These are phyloP conservation scores for Xylariaceae sp. DNA, from an alignment of 2,329 filamentous ascomycete genomes.

Conservation along the genomic window DNA sequence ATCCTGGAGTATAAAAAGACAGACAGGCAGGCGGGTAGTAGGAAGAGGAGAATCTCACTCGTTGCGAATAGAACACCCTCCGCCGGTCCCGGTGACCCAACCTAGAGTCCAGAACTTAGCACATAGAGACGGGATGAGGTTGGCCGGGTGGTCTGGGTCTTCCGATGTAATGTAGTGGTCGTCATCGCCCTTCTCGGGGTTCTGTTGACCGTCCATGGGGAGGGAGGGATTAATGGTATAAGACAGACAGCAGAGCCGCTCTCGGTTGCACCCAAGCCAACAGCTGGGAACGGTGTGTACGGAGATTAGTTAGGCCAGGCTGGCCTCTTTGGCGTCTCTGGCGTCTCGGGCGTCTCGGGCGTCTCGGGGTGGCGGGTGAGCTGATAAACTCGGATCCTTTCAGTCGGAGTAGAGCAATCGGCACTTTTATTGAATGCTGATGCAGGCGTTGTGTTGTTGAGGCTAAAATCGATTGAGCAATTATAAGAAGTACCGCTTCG, in stretches of 20 bases:
- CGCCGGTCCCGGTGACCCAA: slow-evolving; percentile 89
- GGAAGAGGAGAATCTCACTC: slow-evolving; percentile 46
- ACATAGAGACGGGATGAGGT: slow-evolving; percentile 91
- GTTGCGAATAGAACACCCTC: slow-evolving; percentile 75
- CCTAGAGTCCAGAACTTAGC: slow-evolving; percentile 94
- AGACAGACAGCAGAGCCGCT: neutral
- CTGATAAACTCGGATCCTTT: neutral
- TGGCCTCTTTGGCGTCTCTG: slow-evolving; percentile 18
- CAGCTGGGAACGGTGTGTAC: neutral
- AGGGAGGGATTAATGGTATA: neutral
- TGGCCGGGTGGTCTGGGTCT: slow-evolving; percentile 87
- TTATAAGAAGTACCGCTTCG: neutral
- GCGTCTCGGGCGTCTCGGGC: too few species aligned
- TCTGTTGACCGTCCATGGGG: slow-evolving; percentile 5
- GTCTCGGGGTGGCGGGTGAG: neutral
- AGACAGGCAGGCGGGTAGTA: slow-evolving; percentile 1
- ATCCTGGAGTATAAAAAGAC: slow-evolving; percentile 1
- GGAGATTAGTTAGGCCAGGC: slow-evolving; percentile 19
- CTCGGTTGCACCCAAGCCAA: neutral
- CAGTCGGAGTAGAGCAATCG: neutral
- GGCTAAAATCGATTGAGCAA: slow-evolving; percentile 29
- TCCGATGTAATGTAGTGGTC: slow-evolving; percentile 62
- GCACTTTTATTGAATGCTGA: neutral
- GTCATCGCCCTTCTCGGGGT: slow-evolving; percentile 38
- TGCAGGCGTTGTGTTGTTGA: slow-evolving; percentile 19